Percentiles rank a stretch among this genome's conserved stretches.
Evolutionary conservation across 371 early-diverging fungal species (phyloP).

Genomic region (Mucor sp.): DNA sequence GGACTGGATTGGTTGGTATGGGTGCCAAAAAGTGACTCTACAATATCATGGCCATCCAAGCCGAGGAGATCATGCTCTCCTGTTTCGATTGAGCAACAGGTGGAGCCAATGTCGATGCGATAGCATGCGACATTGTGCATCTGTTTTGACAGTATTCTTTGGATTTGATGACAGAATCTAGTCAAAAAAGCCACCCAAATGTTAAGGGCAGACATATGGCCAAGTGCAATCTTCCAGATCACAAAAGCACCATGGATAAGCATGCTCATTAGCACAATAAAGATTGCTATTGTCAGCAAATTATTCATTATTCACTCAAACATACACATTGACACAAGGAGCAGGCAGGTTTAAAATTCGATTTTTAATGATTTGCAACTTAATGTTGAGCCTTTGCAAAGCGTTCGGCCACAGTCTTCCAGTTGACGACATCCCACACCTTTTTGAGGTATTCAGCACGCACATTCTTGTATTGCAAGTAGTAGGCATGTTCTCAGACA

Average conservation of each 20-base stretch:
- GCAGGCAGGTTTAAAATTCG: neutral
- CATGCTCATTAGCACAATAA: neutral
- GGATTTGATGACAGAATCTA: too few relatives aligned
- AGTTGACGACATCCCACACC: conserved; percentile 97
- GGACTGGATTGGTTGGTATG: conserved; percentile 1
- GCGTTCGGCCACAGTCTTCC: conserved; percentile 90
- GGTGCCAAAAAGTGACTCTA: neutral
- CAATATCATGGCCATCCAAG: neutral
- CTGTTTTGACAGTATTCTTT: neutral
- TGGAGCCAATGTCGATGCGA: neutral
- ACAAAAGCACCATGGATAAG: neutral
- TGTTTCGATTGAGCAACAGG: neutral
- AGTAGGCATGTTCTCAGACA: conserved; percentile 98
- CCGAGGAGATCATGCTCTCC: too few relatives aligned
- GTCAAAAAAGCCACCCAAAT: neutral
- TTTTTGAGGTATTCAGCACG: conserved; percentile 95
- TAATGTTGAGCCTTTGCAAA: conserved; percentile 60
- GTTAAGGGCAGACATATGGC: neutral
- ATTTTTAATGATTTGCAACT: neutral
- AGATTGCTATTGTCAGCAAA: neutral
- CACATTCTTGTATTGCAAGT: conserved; percentile 94
- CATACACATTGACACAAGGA: neutral
- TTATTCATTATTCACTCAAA: neutral
- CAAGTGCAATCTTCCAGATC: neutral
- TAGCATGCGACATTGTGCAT: neutral